Conservation (phyloP, 2,329 filamentous ascomycete species). For the Passalora sequoiae region DNA sequence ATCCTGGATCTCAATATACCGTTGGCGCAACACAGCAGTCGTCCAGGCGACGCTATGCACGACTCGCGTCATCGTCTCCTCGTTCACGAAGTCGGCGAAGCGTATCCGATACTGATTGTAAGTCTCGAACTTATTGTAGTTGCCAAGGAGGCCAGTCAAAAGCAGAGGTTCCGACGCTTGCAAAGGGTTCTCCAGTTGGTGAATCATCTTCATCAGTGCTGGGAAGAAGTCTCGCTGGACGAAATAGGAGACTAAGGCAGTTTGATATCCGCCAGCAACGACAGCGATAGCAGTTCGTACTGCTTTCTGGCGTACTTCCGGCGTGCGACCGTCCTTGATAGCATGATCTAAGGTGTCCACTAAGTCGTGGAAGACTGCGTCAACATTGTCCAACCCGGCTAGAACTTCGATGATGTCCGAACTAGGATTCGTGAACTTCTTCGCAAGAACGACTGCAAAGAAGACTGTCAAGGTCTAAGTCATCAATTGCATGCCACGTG, state of each 20-base stretch:
- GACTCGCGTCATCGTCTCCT: conserved; percentile 76
- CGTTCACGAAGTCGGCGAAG: conserved; percentile 92
- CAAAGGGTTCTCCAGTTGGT: conserved; percentile 64
- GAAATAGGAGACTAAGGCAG: conserved; percentile 88
- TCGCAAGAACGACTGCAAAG: conserved; percentile 72
- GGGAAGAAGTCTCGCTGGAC: conserved; percentile 93
- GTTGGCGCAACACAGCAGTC: conserved; percentile 62
- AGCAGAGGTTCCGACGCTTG: conserved; percentile 67
- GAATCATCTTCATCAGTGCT: conserved; percentile 87
- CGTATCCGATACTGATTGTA: conserved; percentile 93
- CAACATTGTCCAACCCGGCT: conserved; percentile 82
- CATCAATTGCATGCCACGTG: conserved; percentile 38
- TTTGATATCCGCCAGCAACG: conserved; percentile 91
- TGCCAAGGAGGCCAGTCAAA: conserved; percentile 79
- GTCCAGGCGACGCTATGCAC: conserved; percentile 69
- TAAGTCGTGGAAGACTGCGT: conserved; percentile 81
- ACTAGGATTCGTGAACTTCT: conserved; percentile 91
- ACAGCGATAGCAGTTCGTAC: conserved; percentile 76
- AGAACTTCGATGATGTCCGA: conserved; percentile 90
- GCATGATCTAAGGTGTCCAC: conserved; percentile 75
- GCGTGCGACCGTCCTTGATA: conserved; percentile 70
- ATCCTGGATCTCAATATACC: conserved; percentile 81
- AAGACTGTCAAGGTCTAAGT: conserved; percentile 82
- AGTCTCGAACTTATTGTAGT: conserved; percentile 99
- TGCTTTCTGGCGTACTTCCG: conserved; percentile 68